Conservation (phyloP, 345 rosid species). For the Microthlaspi erraticum region DNA sequence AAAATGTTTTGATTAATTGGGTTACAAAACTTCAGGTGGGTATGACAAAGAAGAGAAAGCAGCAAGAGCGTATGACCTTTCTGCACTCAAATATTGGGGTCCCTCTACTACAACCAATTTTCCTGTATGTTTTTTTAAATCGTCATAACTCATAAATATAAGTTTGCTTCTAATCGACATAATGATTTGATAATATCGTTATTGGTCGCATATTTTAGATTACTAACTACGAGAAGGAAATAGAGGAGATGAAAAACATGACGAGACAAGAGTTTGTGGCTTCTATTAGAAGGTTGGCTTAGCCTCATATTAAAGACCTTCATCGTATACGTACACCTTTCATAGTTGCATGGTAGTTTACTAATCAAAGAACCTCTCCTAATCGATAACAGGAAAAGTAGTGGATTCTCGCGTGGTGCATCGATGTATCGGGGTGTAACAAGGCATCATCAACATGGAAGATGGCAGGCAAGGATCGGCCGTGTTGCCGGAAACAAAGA, state of each 20-base stretch:
- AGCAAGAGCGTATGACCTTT: constrained; percentile 94
- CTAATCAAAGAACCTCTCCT: constrained; percentile 19
- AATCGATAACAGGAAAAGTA: constrained; percentile 74
- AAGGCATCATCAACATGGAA: constrained; percentile 99
- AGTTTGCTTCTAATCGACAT: neutral
- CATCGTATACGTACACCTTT: neutral
- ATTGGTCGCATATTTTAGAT: constrained; percentile 52
- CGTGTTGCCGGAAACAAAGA: constrained; percentile 99
- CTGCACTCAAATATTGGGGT: constrained; percentile 99
- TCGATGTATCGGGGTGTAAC: constrained; percentile 99
- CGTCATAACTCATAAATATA: neutral
- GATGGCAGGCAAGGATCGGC: constrained; percentile 99
- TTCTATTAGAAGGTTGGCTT: constrained; percentile 77
- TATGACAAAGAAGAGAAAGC: constrained; percentile 99
- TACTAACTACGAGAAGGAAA: constrained; percentile 90
- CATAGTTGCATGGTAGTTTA: neutral
- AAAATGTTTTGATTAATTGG: neutral
- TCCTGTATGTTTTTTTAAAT: constrained; percentile 54
- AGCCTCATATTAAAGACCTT: neutral
- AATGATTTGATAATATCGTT: constrained; percentile 8
- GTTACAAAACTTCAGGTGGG: constrained; percentile 63
- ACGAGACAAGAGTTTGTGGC: constrained; percentile 99
- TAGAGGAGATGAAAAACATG: constrained; percentile 99
- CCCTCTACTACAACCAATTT: constrained; percentile 95
- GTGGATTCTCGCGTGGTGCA: constrained; percentile 99